Evolutionary conservation across 2,329 filamentous ascomycete species (phyloP).

Genomic region (Xylariaceae sp.): DNA sequence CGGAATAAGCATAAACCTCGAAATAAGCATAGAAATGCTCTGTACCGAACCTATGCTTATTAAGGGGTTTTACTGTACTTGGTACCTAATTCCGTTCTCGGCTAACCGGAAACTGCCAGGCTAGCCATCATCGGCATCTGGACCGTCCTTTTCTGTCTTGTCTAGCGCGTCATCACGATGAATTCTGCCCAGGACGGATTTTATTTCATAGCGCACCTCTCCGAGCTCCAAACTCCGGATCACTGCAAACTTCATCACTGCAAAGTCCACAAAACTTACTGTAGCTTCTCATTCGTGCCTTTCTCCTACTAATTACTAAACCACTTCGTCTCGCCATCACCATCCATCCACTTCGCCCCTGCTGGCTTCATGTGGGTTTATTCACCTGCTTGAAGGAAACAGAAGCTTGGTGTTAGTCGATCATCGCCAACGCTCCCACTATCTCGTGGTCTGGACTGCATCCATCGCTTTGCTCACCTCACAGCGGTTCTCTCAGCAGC

Average conservation of each 20-base stretch:
- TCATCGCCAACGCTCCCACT: neutral
- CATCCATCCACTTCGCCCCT: neutral
- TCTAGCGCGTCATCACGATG: slow-evolving; percentile 17
- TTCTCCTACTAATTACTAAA: neutral
- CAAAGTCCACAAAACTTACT: neutral
- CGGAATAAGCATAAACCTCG: too few relatives aligned
- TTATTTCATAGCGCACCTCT: slow-evolving; percentile 14
- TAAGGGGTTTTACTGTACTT: too few relatives aligned
- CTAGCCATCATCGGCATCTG: neutral
- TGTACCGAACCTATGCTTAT: too few relatives aligned
- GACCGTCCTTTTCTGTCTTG: neutral
- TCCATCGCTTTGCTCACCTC: slow-evolving; percentile 4
- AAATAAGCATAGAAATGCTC: too few relatives aligned
- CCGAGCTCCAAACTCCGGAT: neutral
- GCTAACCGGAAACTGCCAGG: neutral
- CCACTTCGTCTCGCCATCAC: neutral
- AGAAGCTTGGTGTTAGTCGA: neutral
- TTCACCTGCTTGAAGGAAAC: neutral
- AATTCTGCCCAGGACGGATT: slow-evolving; percentile 27
- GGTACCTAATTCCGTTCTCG: too few relatives aligned
- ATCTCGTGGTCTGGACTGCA: neutral
- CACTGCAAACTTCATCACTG: neutral
- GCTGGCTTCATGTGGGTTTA: neutral
- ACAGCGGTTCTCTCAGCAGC: slow-evolving; percentile 6
- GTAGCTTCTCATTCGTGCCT: neutral